Evolutionary conservation across 2,329 filamentous ascomycete genomes (phyloP), one percentile per base, ranked within the genome.

Genomic region (Aspergillus sp.): DNA sequence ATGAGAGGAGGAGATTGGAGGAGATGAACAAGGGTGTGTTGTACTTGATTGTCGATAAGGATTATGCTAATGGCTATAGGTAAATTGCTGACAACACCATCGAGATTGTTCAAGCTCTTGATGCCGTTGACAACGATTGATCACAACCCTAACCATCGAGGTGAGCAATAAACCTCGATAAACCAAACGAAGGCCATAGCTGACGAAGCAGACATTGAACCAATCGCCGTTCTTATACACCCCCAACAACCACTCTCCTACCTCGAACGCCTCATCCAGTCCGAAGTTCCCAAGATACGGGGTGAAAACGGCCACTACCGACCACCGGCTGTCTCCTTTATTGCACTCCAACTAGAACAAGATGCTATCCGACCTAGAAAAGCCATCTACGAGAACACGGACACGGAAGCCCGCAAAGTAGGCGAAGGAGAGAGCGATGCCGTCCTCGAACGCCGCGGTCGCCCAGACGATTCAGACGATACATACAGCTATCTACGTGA

Each of bases 211-310:
- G 78, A 83, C 43, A 82, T 91, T n/a, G 87, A 94, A 57, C 89
- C 90, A 0, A 75, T 95, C 10, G 90, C 90, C 1, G 78, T 95
- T 0, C 80, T 95, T 2, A 79, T 95, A 0, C 90, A 95, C 58
- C 90, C 90, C 0, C 88, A 94, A 53, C 90, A 96, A 62, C 90
- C 90, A 0, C 77, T 96, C 3, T 95, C 88, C 7, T 95, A 95
- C 65, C 82, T 95, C 38, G 88, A 95, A 65, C 82, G 88, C 7
- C 74, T 96, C 3, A 90, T 96, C 42, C 90, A 95, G 62, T 86
- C 88, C 46, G 90, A 95, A 66, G 75, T 95, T 0, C 87, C 88
- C 0, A 80, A 81, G 0, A 74, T 91, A 12, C 73, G 78, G 32
- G 74, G 72, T 1, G 78, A 79, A 48, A 68, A 82, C 43, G 80